phyloP scores from a whole-genome alignment of 2,329 filamentous ascomycete species.

The Beauveria rudraprayagi region DNA sequence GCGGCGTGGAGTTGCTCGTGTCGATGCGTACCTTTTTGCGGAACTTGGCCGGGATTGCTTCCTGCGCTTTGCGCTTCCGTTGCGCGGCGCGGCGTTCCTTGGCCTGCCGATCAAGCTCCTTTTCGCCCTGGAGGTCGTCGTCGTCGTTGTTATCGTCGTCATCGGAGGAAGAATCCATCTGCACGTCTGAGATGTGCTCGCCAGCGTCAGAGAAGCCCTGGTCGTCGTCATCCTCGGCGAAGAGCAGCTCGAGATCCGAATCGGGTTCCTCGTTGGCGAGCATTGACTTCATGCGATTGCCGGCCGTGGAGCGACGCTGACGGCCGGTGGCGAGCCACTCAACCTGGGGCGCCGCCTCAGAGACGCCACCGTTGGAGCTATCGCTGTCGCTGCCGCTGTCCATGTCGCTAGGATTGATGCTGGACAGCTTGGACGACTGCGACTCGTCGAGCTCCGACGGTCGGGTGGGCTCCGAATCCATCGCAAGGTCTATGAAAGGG shows the following conservation, averaged over 20 bases:
- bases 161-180: slow-evolving; percentile 78
- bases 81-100: slow-evolving; percentile 58
- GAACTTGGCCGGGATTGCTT: slow-evolving; percentile 62
- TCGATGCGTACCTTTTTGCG: slow-evolving; percentile 72
- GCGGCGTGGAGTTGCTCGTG: slow-evolving; percentile 23
- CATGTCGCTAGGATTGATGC: slow-evolving; percentile 16
- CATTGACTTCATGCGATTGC: slow-evolving; percentile 74
- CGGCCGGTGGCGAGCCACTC: slow-evolving; percentile 70
- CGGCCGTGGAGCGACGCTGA: slow-evolving; percentile 70
- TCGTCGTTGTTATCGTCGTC: slow-evolving; percentile 64
- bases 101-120: slow-evolving; percentile 71
- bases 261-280: slow-evolving; percentile 66
- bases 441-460: slow-evolving; percentile 26
- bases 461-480: slow-evolving; percentile 22
- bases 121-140: slow-evolving; percentile 78
- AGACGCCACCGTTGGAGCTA: slow-evolving; percentile 30
- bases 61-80: slow-evolving; percentile 73
- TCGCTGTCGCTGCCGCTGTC: slow-evolving; percentile 23
- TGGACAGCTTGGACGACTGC: slow-evolving; percentile 21
- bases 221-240: slow-evolving; percentile 64
- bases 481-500: slow-evolving; percentile 13
- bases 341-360: slow-evolving; percentile 28
- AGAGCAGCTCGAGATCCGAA: slow-evolving; percentile 64
- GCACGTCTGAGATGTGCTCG: slow-evolving; percentile 63
- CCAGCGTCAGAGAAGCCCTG: slow-evolving; percentile 62